Base-by-base conservation (phyloP, 1,139 yeast species). In the Blastobotrys elegans region DNA sequence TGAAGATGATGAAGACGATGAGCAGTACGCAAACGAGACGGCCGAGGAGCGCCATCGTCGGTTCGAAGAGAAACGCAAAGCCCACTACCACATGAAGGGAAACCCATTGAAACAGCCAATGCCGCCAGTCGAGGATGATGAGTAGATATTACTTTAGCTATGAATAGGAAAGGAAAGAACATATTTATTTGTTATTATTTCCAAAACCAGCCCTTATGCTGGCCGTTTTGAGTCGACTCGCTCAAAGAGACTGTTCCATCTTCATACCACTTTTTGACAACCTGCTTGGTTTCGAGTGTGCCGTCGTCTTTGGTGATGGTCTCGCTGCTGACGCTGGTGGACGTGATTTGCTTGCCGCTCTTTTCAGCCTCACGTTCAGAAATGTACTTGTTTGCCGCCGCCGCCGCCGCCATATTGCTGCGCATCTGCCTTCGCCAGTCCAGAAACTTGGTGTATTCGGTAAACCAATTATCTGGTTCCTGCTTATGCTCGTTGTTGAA, bases 41-140 rank as follows among this genome's bases (percentile, higher is more conserved):
- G 79, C 82, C 0, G 87, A 76, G 56, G 84, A 79, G 53, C 79
- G 76, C 57, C 94, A 84, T 61, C 72, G 67, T 53, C 66, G 73
- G 49, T 88, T 88, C 59, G 95, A 85, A 61, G 84, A 82, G 56
- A 72, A 79, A 75, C 76, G 96, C 57, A 85, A 84, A 61, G 70
- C 76, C 46, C 96, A 87, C 64, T 87, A 87, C 63, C 85, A 82
- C 58, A 68, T 82, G 71, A 84, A 82, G 61, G 92, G 75, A 42
- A 79, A 77, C 20, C 62, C 61, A 10, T 54, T 66, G 16, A 54
- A 56, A 40, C 56, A 59, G 10, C 60, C 59, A 16, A 46, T 53
- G 43, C 57, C 58, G 7, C 56, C 56, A 3, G 56, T 54, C 8
- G 58, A 55, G n/a, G 61, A 55, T 6, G 67, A 61, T 17, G 64